Conservation (phyloP, 1,139 yeast genomes). For the Protomyces inouyei region DNA sequence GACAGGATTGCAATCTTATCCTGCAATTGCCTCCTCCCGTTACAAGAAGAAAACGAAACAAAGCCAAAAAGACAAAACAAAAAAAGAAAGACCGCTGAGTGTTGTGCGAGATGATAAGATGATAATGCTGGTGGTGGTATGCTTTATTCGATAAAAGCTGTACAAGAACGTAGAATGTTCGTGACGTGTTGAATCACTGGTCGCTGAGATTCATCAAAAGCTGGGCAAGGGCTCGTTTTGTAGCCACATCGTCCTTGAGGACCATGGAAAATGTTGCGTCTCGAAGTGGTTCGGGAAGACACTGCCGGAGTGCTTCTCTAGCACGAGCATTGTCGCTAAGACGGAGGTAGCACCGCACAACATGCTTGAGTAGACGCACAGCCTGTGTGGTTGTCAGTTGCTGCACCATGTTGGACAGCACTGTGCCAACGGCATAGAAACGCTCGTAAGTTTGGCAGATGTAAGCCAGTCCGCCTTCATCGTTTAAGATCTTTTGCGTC, state of each 20-base stretch:
- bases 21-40: too few species aligned
- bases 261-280: conserved; percentile 84
- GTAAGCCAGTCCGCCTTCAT: conserved; percentile 84
- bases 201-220: conserved; percentile 63
- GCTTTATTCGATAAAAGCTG: neutral
- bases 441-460: conserved; percentile 94
- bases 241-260: conserved; percentile 79
- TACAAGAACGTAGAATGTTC: neutral
- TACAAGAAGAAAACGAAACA: too few species aligned
- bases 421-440: conserved; percentile 89
- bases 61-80: neutral
- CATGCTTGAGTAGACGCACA: conserved; percentile 83
- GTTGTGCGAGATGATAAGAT: neutral
- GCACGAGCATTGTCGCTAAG: conserved; percentile 88
- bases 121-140: neutral
- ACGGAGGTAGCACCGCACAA: conserved; percentile 87
- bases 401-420: conserved; percentile 80
- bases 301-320: conserved; percentile 74
- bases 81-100: neutral
- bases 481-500: conserved; percentile 83
- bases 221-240: conserved; percentile 82
- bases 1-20: too few species aligned
- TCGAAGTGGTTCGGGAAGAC: conserved; percentile 78
- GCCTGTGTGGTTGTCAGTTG: conserved; percentile 68
- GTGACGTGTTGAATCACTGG: neutral